Percentiles rank a stretch among this genome's conserved stretches.
Conservation (phyloP, 345 rosid species). For the Triadica sebifera region DNA sequence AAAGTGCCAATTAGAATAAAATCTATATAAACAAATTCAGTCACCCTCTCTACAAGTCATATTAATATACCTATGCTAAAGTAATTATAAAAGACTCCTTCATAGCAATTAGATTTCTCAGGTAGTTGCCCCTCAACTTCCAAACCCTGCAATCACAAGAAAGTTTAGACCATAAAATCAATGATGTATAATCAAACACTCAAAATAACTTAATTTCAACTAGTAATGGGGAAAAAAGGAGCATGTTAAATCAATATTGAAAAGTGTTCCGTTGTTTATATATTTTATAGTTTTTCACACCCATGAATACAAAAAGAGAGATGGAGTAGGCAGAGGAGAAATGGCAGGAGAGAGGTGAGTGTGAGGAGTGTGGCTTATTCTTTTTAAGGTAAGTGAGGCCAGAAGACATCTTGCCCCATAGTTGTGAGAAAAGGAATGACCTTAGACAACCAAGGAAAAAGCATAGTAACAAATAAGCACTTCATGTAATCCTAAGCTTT, state of each 20-base stretch:
- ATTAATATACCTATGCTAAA: conserved; percentile 73
- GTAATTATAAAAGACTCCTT: conserved; percentile 92
- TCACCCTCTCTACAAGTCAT: conserved; percentile 4
- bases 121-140: conserved; percentile 60
- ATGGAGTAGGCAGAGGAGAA: not conserved
- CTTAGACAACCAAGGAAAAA: not conserved
- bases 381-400: not conserved
- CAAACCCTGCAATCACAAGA: conserved; percentile 49
- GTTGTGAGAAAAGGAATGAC: not conserved
- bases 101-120: conserved; percentile 51
- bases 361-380: not conserved
- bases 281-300: not conserved
- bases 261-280: not conserved
- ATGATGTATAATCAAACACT: not conserved
- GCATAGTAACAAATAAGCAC: not conserved
- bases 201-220: not conserved
- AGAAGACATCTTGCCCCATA: not conserved
- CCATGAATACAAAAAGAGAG: not conserved
- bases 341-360: not conserved
- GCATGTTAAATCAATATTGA: not conserved
- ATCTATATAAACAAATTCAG: not conserved
- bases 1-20: not conserved
- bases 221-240: not conserved
- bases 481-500: not conserved
- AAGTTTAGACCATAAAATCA: conserved; percentile 11